Base-by-base conservation (phyloP, 768 basidiomycete genomes). In the Boletus patriciae region DNA sequence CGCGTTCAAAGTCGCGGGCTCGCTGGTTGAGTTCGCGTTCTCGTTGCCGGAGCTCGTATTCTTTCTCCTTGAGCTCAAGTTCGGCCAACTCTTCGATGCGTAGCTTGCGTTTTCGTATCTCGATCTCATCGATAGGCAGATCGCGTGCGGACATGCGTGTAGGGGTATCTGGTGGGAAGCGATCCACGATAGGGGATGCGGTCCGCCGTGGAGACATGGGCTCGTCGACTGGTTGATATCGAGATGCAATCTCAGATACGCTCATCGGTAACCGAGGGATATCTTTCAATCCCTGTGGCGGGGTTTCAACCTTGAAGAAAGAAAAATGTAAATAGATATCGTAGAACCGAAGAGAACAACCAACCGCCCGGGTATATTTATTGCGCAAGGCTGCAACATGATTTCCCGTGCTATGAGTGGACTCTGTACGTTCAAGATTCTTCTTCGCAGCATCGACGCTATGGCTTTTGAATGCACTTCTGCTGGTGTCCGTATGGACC, bases 351-450 rank as follows among this genome's bases (percentile, higher is more conserved):
- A 52, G 16, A 57, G 41, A 40, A 38, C 4, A 12, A 75, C 85
- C 43, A 62, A 89, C 88, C 53, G 70, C 75, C 41, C 73, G 78
- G 21, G 82, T 77, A 61, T 87, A 90, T 48, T 81, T 81, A 65
- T 80, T 81, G 43, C 85, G 79, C 78, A 92, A 83, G 2, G 83
- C 82, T 42, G 88, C 85, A 44, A 92, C 88, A 25, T 86, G 72
- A 62, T 81, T 84, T 13, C 80, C 81, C 46, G 65, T 79, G 58
- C 82, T 85, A 40, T 70, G 77, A 7, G 77, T 78, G 3, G 83
- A 82, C 44, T 85, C 83, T 21, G 70, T 76, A 57, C 81, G 77
- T 49, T 86, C 82, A 4, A 83, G 62, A 16, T 65, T 36, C 51
- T 70, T 66, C 40, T 71, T 76, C 6, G 64, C 62, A 27, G 55